These are phyloP conservation scores for Chenopodium berlandieri DNA, from an alignment of 148 eudicot genomes.

Conservation along the genomic window DNA sequence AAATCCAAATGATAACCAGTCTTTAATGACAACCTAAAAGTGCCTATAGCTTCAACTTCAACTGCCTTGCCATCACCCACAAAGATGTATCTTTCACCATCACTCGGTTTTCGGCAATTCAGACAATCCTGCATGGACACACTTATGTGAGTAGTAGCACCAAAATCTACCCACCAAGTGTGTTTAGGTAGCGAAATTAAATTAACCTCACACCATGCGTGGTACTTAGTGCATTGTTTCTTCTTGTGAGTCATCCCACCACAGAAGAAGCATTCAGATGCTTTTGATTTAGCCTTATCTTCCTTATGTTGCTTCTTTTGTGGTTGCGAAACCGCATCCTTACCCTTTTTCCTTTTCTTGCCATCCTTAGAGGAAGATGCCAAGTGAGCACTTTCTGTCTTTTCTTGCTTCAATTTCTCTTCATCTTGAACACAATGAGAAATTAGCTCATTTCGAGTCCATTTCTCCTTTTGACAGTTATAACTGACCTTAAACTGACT, in stretches of 20 bases:
- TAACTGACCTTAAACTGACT: not conserved
- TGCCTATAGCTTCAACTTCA: not conserved
- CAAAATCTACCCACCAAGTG: not conserved
- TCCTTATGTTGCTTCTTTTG: no score
- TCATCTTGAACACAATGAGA: constrained; percentile 6
- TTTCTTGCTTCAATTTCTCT: not conserved
- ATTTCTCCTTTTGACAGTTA: constrained; percentile 8
- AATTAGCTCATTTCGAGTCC: constrained; percentile 7
- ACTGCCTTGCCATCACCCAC: constrained; percentile 4
- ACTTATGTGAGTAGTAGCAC: not conserved
- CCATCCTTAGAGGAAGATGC: no score
- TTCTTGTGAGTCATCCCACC: no score
- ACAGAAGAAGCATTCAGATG: not conserved
- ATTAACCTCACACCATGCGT: not conserved
- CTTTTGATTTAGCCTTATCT: no score
- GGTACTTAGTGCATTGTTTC: not conserved
- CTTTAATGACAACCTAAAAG: not conserved
- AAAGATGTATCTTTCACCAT: constrained; percentile 9
- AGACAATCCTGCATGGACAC: not conserved
- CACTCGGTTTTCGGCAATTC: not conserved
- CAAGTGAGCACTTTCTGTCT: not conserved
- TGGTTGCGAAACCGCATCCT: no score
- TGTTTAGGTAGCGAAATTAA: constrained; percentile 4
- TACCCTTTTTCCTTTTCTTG: no score
- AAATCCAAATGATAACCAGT: constrained; percentile 11